phyloP scores from a whole-genome alignment of 2,329 filamentous ascomycete species.

The Lomentospora prolificans region DNA sequence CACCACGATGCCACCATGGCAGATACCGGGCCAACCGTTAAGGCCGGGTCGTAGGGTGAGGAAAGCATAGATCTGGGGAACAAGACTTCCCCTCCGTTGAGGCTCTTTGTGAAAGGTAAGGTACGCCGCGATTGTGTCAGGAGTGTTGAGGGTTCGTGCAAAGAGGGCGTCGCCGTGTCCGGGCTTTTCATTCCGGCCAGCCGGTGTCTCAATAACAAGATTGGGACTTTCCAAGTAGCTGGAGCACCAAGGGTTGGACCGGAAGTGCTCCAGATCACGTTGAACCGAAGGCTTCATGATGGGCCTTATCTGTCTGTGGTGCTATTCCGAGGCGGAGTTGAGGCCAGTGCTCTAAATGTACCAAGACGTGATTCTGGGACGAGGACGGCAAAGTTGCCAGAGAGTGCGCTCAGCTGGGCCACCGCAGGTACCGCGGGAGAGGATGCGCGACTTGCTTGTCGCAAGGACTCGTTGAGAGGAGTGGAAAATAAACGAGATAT shows the following conservation, averaged over 20 bases:
- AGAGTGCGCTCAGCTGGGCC: too few species aligned
- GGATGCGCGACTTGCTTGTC: too few species aligned
- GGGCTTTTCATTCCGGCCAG: conserved; percentile 18
- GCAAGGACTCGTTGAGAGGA: too few species aligned
- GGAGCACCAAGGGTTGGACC: conserved; percentile 25
- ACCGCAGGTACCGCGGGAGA: too few species aligned
- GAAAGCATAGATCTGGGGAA: conserved; percentile 21
- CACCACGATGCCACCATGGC: conserved; percentile 27
- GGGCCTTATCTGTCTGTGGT: too few species aligned
- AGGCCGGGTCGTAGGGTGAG: conserved; percentile 24
- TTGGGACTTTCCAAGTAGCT: conserved; percentile 17
- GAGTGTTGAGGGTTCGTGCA: conserved; percentile 20
- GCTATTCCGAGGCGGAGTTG: too few species aligned
- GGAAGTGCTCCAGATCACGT: conserved; percentile 18
- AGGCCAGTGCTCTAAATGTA: too few species aligned
- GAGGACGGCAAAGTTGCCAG: too few species aligned
- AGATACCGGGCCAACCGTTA: conserved; percentile 21
- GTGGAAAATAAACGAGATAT: too few species aligned
- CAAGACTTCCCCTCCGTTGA: conserved; percentile 16
- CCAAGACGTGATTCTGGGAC: too few species aligned
- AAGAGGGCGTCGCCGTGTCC: conserved; percentile 24
- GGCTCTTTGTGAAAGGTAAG: conserved; percentile 23
- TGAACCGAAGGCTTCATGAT: neutral
- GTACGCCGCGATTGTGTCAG: conserved; percentile 21
- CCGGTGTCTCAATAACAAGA: conserved; percentile 23